A percentile compares a stretch with the other conserved stretches of the same genome.
Evolutionary conservation across 331 rosid species (phyloP).

Genomic region (Spiraea crenata): DNA sequence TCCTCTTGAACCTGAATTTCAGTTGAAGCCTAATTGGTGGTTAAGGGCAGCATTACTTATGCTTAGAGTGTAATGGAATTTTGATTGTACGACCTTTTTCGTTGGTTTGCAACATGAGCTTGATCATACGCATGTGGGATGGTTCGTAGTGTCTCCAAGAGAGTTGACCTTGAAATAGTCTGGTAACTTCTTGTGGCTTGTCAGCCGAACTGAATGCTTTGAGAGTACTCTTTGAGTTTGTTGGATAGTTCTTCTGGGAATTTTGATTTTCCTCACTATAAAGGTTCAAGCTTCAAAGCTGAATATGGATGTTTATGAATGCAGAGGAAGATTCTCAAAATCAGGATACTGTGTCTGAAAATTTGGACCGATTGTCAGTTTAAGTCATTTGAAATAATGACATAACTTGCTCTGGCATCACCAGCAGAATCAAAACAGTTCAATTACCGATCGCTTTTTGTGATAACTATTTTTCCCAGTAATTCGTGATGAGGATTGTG

Average conservation of each 20-base stretch:
- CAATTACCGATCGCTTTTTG: neutral
- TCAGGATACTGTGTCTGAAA: neutral
- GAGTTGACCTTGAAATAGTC: neutral
- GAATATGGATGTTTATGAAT: neutral
- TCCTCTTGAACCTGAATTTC: neutral
- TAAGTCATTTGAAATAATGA: neutral
- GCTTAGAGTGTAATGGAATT: neutral
- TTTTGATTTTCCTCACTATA: neutral
- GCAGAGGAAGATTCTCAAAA: neutral
- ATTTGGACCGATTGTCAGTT: neutral
- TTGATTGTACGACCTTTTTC: neutral
- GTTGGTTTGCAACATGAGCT: slow-evolving; percentile 1
- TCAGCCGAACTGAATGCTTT: neutral
- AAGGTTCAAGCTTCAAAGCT: neutral
- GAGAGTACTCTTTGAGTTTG: neutral
- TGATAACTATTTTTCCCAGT: neutral
- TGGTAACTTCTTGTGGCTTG: neutral
- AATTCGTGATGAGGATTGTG: neutral
- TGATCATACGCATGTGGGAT: neutral
- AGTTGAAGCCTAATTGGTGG: neutral
- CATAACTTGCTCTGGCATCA: neutral
- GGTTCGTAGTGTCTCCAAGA: neutral
- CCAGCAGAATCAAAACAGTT: neutral
- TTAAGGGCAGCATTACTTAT: neutral
- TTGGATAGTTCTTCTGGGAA: neutral